Evolutionary conservation across 2,329 filamentous ascomycete genomes (phyloP).

Genomic region (Colletotrichum aenigma): DNA sequence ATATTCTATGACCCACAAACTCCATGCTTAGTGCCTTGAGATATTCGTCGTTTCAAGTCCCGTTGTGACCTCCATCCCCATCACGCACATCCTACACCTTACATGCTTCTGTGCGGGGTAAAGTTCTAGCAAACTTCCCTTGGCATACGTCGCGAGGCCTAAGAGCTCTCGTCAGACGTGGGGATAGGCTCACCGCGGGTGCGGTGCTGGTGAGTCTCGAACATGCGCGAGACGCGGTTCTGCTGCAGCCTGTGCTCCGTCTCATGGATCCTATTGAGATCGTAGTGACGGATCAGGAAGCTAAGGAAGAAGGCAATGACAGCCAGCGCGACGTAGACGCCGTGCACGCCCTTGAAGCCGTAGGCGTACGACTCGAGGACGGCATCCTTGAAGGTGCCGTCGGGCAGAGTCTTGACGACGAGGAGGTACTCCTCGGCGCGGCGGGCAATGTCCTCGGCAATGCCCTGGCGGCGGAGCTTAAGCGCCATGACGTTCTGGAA

Average conservation of each 20-base stretch:
- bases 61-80: not conserved
- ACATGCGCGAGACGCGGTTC: slow-evolving; percentile 6
- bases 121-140: not conserved
- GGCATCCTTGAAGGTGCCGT: slow-evolving; percentile 16
- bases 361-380: slow-evolving; percentile 12
- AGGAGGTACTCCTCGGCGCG: slow-evolving; percentile 14
- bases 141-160: not conserved
- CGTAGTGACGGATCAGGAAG: slow-evolving; percentile 18
- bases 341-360: slow-evolving; percentile 19
- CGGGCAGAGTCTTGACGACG: slow-evolving; percentile 12
- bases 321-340: slow-evolving; percentile 13
- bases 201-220: not conserved
- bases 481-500: slow-evolving; percentile 25
- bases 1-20: slow-evolving; percentile 6
- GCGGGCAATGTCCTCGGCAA: slow-evolving; percentile 13
- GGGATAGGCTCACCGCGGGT: not conserved
- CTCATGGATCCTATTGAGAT: slow-evolving; percentile 17
- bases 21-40: slow-evolving; percentile 11
- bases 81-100: not conserved
- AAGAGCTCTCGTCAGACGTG: slow-evolving; percentile 2
- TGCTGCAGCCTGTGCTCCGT: slow-evolving; percentile 13
- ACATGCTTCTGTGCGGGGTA: not conserved
- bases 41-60: not conserved
- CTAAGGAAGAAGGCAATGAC: slow-evolving; percentile 13
- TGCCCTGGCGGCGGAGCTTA: slow-evolving; percentile 18